phyloP scores from a whole-genome alignment of 768 basidiomycete species.

The Pisolithus tinctorius region DNA sequence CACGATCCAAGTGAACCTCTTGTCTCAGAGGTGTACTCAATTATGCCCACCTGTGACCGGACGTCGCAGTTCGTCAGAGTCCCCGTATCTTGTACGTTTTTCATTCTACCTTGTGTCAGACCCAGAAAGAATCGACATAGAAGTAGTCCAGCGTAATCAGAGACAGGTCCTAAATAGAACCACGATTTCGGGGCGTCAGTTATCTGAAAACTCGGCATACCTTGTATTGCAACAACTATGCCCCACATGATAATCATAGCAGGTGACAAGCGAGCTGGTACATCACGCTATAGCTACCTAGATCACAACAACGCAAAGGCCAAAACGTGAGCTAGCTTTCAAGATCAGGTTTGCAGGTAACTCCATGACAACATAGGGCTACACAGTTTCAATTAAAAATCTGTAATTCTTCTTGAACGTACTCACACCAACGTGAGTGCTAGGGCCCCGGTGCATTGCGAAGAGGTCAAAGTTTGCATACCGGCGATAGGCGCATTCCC shows the following conservation, averaged over 20 bases:
- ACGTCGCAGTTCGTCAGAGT: not conserved
- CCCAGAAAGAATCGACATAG: constrained; percentile 46
- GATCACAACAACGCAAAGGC: not conserved
- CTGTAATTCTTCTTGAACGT: too few species aligned
- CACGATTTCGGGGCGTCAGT: not conserved
- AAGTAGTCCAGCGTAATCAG: constrained; percentile 46
- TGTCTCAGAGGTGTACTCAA: too few species aligned
- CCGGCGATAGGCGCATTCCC: constrained; percentile 57
- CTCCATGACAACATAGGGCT: too few species aligned
- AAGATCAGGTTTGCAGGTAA: too few species aligned
- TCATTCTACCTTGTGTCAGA: constrained; percentile 45
- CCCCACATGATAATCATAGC: too few species aligned
- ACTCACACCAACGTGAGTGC: constrained; percentile 23
- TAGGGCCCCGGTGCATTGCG: constrained; percentile 29
- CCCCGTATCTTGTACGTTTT: not conserved
- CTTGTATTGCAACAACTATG: not conserved
- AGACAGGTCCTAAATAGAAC: constrained; percentile 35
- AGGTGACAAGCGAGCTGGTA: too few species aligned
- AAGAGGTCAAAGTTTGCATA: constrained; percentile 32
- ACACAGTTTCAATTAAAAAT: too few species aligned
- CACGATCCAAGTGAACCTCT: too few species aligned
- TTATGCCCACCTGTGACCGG: too few species aligned
- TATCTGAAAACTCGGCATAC: not conserved
- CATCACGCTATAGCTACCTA: too few species aligned
- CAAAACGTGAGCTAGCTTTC: too few species aligned